Conservation (phyloP, 306 rosid genomes). For the Notholithocarpus densiflorus region DNA sequence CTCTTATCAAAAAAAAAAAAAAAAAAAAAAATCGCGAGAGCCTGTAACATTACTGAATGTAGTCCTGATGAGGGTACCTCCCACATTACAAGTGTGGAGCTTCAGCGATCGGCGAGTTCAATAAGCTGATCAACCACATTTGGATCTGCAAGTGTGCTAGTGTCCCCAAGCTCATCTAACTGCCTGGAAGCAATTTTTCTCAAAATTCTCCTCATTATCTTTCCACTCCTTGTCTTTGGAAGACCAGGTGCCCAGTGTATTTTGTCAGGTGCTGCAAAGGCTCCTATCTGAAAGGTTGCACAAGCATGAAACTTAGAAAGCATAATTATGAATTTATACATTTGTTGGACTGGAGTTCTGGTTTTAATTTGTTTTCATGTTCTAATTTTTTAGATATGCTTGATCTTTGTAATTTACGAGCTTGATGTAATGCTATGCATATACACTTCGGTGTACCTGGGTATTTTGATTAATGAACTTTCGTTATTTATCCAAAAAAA, state of each 20-base stretch:
- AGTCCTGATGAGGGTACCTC: constrained; percentile 11
- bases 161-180: constrained; percentile 90
- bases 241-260: constrained; percentile 99
- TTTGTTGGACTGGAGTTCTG: too few species aligned
- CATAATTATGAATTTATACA: not conserved
- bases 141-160: constrained; percentile 95
- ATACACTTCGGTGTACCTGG: too few species aligned
- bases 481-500: too few species aligned
- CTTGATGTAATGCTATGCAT: too few species aligned
- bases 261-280: constrained; percentile 95
- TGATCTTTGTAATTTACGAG: too few species aligned
- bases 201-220: constrained; percentile 95
- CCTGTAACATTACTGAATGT: not conserved
- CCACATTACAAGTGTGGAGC: constrained; percentile 18
- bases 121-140: constrained; percentile 83
- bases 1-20: not conserved
- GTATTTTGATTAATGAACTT: too few species aligned
- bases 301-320: not conserved
- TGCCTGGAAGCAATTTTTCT: constrained; percentile 93
- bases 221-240: constrained; percentile 98
- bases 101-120: constrained; percentile 58
- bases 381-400: too few species aligned
- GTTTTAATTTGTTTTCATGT: too few species aligned
- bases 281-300: constrained; percentile 81
- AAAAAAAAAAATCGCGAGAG: not conserved